phyloP scores from a whole-genome alignment of 179 eudicot species.

The Dionaea muscipula region DNA sequence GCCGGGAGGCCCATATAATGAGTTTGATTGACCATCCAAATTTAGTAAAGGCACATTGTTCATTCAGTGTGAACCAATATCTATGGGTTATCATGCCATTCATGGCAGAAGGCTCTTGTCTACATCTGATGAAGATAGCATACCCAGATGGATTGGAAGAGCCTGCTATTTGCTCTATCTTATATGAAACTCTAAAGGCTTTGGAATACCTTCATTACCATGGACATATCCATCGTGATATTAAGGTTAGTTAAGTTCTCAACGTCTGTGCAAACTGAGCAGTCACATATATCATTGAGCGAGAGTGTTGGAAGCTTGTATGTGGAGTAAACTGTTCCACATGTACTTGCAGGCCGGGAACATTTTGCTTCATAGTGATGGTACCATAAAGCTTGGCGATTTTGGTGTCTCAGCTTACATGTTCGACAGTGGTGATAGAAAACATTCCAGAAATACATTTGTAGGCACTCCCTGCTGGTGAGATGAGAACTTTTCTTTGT shows the following conservation, averaged over 20 bases:
- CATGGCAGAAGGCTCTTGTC: constrained; percentile 96
- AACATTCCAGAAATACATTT: constrained; percentile 91
- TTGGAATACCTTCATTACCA: constrained; percentile 87
- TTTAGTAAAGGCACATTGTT: constrained; percentile 72
- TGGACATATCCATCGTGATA: constrained; percentile 98
- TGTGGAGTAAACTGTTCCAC: constrained; percentile 6
- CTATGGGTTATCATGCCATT: constrained; percentile 99
- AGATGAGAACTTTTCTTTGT: constrained; percentile 9
- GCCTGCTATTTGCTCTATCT: constrained; percentile 62
- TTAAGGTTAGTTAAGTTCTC: constrained; percentile 40
- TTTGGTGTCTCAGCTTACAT: constrained; percentile 98
- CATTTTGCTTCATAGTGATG: constrained; percentile 67
- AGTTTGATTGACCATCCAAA: constrained; percentile 90
- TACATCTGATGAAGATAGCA: constrained; percentile 86
- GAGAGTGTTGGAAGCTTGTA: neutral
- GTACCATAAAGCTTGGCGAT: constrained; percentile 83
- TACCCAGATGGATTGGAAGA: constrained; percentile 96
- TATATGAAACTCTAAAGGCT: constrained; percentile 85
- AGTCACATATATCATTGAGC: constrained; percentile 1
- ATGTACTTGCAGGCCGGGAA: constrained; percentile 70
- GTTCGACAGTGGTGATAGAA: constrained; percentile 94
- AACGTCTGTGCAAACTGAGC: neutral
- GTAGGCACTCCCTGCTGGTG: constrained; percentile 99
- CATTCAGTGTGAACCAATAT: constrained; percentile 71
- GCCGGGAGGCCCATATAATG: constrained; percentile 96